Percentiles rank a stretch among this genome's conserved stretches.
Evolutionary conservation across 352 stramenopile species (phyloP).

Genomic region (Phytophthora rubi): DNA sequence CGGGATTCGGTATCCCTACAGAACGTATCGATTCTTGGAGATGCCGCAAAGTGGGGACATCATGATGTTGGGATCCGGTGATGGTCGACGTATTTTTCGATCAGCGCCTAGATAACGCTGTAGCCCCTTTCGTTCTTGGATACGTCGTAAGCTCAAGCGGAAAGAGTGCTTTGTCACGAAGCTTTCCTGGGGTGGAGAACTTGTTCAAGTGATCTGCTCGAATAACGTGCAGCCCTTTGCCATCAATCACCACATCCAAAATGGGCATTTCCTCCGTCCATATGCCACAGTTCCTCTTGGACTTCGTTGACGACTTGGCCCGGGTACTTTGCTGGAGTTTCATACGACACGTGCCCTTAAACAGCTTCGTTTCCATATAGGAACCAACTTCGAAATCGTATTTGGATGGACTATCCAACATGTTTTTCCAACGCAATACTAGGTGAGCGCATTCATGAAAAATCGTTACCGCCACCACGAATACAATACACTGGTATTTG

Average conservation of each 20-base stretch:
- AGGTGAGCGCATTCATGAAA: conserved; percentile 8
- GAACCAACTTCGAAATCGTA: background rate
- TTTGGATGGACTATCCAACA: background rate
- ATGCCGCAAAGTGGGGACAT: conserved; percentile 5
- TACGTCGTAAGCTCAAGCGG: background rate
- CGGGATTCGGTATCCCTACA: no score
- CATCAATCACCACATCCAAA: conserved; percentile 3
- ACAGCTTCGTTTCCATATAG: conserved; percentile 4
- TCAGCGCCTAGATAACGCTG: background rate
- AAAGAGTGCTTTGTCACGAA: conserved; percentile 3
- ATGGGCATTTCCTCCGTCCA: conserved; percentile 4
- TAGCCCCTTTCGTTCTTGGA: conserved; percentile 1
- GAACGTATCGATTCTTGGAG: conserved; percentile 7
- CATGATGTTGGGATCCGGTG: conserved; percentile 2
- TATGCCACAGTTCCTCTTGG: conserved; percentile 1
- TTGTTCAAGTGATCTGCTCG: conserved; percentile 9
- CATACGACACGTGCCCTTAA: background rate
- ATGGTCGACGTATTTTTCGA: background rate
- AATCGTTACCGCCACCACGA: conserved; percentile 2
- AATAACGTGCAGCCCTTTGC: background rate
- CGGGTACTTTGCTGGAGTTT: conserved; percentile 7
- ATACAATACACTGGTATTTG: conserved; percentile 6
- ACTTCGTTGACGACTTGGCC: background rate
- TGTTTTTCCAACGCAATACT: conserved; percentile 3
- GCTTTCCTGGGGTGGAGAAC: conserved; percentile 7